phyloP scores from a whole-genome alignment of 2,329 filamentous ascomycete genomes.

The Ceratocystiopsis sp. region DNA sequence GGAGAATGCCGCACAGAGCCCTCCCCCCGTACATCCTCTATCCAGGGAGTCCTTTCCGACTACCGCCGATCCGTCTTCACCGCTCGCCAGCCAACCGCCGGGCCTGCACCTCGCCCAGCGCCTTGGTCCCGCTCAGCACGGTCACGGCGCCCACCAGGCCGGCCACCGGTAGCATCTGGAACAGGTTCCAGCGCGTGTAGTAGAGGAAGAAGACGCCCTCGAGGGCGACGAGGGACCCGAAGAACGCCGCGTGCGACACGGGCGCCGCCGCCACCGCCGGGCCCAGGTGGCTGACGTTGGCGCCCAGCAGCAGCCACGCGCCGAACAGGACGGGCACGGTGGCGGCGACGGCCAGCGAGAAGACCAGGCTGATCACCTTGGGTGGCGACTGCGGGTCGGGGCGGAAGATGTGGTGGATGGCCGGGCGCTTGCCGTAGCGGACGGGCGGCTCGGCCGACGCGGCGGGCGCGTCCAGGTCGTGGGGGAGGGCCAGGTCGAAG shows the following conservation, averaged over 20 bases:
- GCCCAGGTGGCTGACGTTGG: conserved; percentile 61
- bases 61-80: conserved; percentile 17
- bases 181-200: conserved; percentile 82
- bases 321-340: conserved; percentile 54
- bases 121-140: conserved; percentile 76
- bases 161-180: conserved; percentile 67
- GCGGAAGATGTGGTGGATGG: conserved; percentile 87
- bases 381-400: conserved; percentile 65
- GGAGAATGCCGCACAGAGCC: background rate
- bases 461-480: conserved; percentile 42
- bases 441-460: conserved; percentile 46
- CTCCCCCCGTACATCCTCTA: background rate
- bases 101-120: conserved; percentile 82
- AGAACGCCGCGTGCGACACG: conserved; percentile 67
- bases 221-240: conserved; percentile 71
- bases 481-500: conserved; percentile 55
- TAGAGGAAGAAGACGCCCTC: conserved; percentile 91
- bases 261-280: conserved; percentile 64
- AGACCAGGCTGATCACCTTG: conserved; percentile 60
- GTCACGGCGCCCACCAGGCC: conserved; percentile 50
- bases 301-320: conserved; percentile 62
- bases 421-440: conserved; percentile 66
- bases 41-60: no score
- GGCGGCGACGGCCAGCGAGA: conserved; percentile 54
- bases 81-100: conserved; percentile 61